Base-by-base conservation (phyloP, 1,284 basidiomycete genomes). In the Earliella scabrosa region DNA sequence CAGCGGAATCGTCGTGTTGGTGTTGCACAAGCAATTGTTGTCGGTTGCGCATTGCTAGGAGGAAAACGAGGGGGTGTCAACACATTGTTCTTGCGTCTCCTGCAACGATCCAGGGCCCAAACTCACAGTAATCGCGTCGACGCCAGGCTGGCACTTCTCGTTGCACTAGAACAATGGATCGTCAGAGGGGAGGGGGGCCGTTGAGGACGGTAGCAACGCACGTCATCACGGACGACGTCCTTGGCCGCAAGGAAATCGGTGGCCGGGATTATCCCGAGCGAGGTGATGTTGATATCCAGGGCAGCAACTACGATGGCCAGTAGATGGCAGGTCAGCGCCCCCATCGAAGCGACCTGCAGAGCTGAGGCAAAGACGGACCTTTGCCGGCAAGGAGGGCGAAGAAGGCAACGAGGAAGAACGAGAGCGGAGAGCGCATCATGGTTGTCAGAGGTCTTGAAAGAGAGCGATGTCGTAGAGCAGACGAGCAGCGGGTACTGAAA, bases 21-120 rank as follows among this genome's bases (percentile, higher is more conserved):
- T 52, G 16, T 51, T 61, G 75, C 88, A 90, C 27, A 87, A 75
- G 67, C 87, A 89, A 13, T 58, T 55, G 40, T 78, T 67, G 59
- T 81, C 70, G 14, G 58, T 58, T 11, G 51, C 52, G 61, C 73
- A 75, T 9, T 74, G 51, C 24, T 39, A 8, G 6, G 4, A 14
- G n/a, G 9, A 34, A 10, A 10, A 16, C 11, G 36, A n/a, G 36
- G 14, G 3, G 16, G 36, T 20, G 36, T 9, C 16, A 16, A 38
- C 36, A 38, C 32, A 16, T 34, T 10, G 13, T 13, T 34, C 3
- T 3, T 16, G 3, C 32, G 32, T 10, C n/a, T 34, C 32, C 32
- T 16, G 32, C n/a, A 10, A 16, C 18, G 6, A 20, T 18, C 35
- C 8, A 2, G 16, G n/a, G n/a, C n/a, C n/a, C n/a, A n/a, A n/a